Evolutionary conservation across 1,139 yeast species (phyloP), one percentile per base, ranked within the genome.

Genomic region (Zygotorulaspora mrakii): DNA sequence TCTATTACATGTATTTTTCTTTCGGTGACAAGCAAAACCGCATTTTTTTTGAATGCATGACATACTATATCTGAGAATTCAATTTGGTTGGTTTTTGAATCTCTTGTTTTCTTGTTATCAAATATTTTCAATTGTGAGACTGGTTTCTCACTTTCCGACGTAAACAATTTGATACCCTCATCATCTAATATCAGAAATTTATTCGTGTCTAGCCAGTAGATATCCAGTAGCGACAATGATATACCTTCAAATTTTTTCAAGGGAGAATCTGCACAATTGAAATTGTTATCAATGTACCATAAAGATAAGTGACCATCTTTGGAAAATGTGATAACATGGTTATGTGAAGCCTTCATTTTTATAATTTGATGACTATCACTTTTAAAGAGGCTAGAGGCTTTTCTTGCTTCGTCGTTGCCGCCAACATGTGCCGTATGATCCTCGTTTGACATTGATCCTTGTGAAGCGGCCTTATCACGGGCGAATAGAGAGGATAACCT

Each of bases 21-120:
- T 3, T 13, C 29, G 13, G 42, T 38, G 9, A 49, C 45, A 10
- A 57, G 35, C 12, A 55, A 41, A 14, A 57, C 40, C 54, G 58
- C 53, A 31, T 50, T 53, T 37, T 55, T 57, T 33, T 53, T 55
- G 39, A 52, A 57, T 31, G 54, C 58, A 14, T 55, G 44, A n/a
- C 42, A 40, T 5, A 29, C 41, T 6, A 56, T 45, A 16, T 49
- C 48, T 10, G 52, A 33, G 27, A 42, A 47, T 5, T 24, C 31
- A 4, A 38, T 28, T 7, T 34, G 32, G 16, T 30, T 18, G 22
- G 28, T 23, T 31, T 26, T 23, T 29, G 21, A 9, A 14, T 28
- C 18, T 10, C 13, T 22, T 34, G 13, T 14, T 2, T 30, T 37
- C 9, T 37, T 39, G 13, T 40, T 43, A 17, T 32, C 40, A 34